Base-by-base conservation (phyloP, 192 early-diverging fungal genomes). In the Spizellomyces punctatus region DNA sequence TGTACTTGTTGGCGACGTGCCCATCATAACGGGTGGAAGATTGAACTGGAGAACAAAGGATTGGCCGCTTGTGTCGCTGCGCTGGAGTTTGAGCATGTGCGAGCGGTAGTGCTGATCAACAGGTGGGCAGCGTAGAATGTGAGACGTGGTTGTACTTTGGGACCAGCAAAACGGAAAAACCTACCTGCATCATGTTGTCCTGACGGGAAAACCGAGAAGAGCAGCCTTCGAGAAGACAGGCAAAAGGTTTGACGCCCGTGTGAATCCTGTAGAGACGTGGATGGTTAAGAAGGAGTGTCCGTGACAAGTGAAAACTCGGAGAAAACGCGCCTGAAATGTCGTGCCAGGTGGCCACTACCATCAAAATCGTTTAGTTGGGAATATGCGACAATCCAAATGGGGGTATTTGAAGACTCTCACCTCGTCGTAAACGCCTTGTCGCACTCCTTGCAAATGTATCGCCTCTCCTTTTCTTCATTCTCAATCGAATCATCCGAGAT, bases 61-160 rank as follows among this genome's bases (percentile, higher is more conserved):
- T 36, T 36, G 27, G 27, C 27, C 27, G 27, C 1, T 36, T 36
- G 27, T 36, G 27, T 36, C 27, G 3, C 27, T 36, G 27, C 27
- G 27, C 46, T 81, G 91, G 88, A 49, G 89, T 50, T 69, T 68
- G 46, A 69, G 12, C 10, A 75, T 12, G 64, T 78, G 76, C 22
- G 76, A 64, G 72, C 76, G 76, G 58, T 78, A 78, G 63, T 78
- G 76, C 75, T 74, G 50, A 69, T 44, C 19, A 17, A 48, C 10
- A 56, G 9, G 41, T 43, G 59, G 59, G 47, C 16, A 46, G 8
- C 19, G 6, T 60, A 1, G 58, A 44, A 10, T 19, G 7, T 19
- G 52, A 19, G 9, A 10, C 45, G 17, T 47, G 10, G 10, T 27
- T 10, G 14, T 42, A 57, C 65, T 43, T 10, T 12, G 27, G 46